phyloP scores from a whole-genome alignment of 1,284 basidiomycete species.

The Porodaedalea pini region DNA sequence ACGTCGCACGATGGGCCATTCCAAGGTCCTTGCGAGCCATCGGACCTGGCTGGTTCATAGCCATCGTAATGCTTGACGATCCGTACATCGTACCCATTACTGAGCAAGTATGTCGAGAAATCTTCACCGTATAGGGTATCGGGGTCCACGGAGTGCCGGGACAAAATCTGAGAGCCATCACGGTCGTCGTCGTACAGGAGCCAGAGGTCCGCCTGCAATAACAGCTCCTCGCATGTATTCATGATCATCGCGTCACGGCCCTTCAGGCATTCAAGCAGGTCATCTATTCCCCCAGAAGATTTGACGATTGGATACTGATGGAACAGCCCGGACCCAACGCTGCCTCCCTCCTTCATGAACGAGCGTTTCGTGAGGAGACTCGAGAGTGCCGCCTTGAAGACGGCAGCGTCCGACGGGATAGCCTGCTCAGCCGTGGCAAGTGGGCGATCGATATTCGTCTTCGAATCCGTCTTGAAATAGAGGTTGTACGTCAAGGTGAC shows the following conservation, averaged over 20 bases:
- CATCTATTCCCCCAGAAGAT: neutral
- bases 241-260: conserved; percentile 26
- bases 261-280: conserved; percentile 23
- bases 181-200: neutral
- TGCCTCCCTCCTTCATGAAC: conserved; percentile 31
- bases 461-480: conserved; percentile 18
- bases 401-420: conserved; percentile 8
- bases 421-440: conserved; percentile 7
- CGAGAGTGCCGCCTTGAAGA: neutral
- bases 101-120: no score
- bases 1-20: no score
- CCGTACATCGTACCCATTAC: no score
- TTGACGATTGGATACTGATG: conserved; percentile 30
- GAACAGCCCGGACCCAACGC: conserved; percentile 33
- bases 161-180: neutral
- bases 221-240: neutral
- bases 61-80: no score
- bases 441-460: neutral
- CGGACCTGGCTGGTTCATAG: no score
- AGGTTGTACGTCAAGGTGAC: conserved; percentile 43
- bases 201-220: neutral
- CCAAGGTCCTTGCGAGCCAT: no score
- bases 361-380: conserved; percentile 25
- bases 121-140: no score
- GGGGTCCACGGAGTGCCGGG: neutral